Base-by-base conservation (phyloP, 139 green algal species). In the Coelastrella sp. region DNA sequence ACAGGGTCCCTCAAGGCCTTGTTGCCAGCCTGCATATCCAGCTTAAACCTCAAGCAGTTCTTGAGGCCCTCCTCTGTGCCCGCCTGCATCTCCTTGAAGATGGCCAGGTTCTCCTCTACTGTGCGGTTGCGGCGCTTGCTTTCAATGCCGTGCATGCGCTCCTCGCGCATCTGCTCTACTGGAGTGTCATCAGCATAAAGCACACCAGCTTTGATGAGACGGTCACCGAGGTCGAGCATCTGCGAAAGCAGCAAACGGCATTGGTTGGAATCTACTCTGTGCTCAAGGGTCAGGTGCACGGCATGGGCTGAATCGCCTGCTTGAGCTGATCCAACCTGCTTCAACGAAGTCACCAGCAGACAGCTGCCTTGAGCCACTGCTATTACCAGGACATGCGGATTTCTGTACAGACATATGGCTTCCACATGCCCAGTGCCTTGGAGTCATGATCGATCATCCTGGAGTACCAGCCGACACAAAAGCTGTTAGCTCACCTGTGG, bases 151-250 rank as follows among this genome's bases (percentile, higher is more conserved):
- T 96, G 93, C 95, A 99, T 96, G 65, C 98, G 95, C 95, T 99
- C 96, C 91, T 95, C 94, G 2, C 96, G 90, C 97, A 99, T 99
- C 90, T 96, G 89, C 73, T 99, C 98, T 32, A 98, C 92, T 1
- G 96, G 96, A 3, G 98, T 99, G 93, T 99, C 97, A 87, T 99
- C 98, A 3, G 97, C 97, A 89, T 99, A 99, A 91, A 99, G 88
- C 54, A 97, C 81, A 13, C 98, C 98, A 77, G 96, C 94, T 73
- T 96, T 94, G 89, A 99, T 99, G 32, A 99, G 92, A 65, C 90
- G 80, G 4, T 85, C 80, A n/a, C 59, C 80, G 6, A 85, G 80
- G 11, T 85, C 83, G 17, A 89, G 23, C 83, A 75, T 77, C 60
- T 74, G 60, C 59, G 58, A 0, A 10, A 1, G 54, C 78, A 84